These are phyloP conservation scores for Solanum peruvianum DNA, from an alignment of 257 asterid species.

Conservation along the genomic window DNA sequence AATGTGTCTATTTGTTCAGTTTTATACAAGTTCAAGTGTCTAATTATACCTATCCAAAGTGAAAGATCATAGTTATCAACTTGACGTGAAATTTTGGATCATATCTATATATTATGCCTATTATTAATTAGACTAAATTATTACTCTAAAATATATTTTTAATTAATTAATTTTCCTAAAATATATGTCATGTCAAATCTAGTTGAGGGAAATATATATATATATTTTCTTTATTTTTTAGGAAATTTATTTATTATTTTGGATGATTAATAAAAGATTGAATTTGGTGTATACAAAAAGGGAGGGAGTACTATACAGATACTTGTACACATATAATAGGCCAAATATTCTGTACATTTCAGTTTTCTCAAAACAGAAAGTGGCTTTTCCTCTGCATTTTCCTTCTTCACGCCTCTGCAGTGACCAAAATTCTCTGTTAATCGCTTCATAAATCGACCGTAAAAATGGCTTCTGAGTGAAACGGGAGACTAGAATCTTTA, in stretches of 20 bases:
- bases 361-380: not conserved
- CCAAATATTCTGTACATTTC: not conserved
- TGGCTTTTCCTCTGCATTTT: not conserved
- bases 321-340: not conserved
- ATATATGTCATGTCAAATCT: not conserved
- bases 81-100: accelerated
- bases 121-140: too few species aligned
- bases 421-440: not conserved
- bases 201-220: not conserved
- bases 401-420: not conserved
- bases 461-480: not conserved
- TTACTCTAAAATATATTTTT: not conserved
- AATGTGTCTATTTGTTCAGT: not conserved
- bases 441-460: not conserved
- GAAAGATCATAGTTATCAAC: not conserved
- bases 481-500: not conserved
- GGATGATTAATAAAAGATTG: not conserved
- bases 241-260: too few species aligned
- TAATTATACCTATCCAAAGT: not conserved
- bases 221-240: too few species aligned
- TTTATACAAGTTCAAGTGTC: too few species aligned
- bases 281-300: not conserved
- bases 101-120: too few species aligned
- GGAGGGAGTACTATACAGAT: not conserved
- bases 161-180: too few species aligned